Base-by-base conservation (phyloP, 805 yeast species). In the Spathaspora girioi region DNA sequence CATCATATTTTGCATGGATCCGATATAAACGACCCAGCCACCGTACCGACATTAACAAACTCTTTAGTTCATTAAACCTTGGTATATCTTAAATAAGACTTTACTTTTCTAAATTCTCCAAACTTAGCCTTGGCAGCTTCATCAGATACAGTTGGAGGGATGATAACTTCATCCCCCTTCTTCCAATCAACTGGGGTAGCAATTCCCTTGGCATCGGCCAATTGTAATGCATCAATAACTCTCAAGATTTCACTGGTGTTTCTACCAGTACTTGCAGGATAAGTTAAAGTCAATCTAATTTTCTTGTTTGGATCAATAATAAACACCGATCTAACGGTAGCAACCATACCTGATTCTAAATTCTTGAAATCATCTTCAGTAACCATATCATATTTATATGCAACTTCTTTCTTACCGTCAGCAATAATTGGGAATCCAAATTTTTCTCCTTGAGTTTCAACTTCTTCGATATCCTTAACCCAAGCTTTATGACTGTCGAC, bases 131-230 rank as follows among this genome's bases (percentile, higher is more conserved):
- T 76, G 41, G 89, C 89, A 56, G 76, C 83, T 32, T 76, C 82
- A 60, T 84, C 80, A 15, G 81, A 71, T 31, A 84, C 82, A 38
- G 80, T 71, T 48, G 89, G 89, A 49, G 86, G 88, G 54, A 86
- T 82, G 57, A 86, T 84, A 45, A 85, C 89, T 67, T 86, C 89
- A 54, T 84, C 82, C 55, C 89, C 90, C 42, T 80, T 82, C 56
- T 80, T 79, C 91, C 90, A 85, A 73, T 85, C 81, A 51, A 81
- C 79, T 50, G 91, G 90, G 26, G 90, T 85, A 50, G 85, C 84
- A 54, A 84, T 69, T 55, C 83, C 80, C 69, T 79, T 68, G 59
- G 74, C 70, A 62, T 84, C 90, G 54, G 84, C 78, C 52, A 79
- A 74, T 67, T 85, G 89, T 61, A 86, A 75, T 19, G 89, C 83